These are phyloP conservation scores for Coemansia reversa DNA, from an alignment of 192 early-diverging fungal genomes.

Conservation along the genomic window DNA sequence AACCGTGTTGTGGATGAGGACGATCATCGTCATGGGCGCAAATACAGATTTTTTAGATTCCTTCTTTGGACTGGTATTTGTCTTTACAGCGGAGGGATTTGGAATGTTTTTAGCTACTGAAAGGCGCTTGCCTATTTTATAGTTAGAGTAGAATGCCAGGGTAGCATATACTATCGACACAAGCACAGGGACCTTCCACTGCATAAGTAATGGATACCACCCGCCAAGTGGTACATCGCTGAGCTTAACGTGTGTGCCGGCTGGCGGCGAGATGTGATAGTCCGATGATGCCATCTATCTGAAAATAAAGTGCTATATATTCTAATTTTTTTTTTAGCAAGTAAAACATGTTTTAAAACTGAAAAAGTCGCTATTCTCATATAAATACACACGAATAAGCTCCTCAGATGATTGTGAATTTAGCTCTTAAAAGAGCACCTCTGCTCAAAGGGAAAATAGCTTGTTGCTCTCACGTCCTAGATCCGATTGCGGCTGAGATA, in stretches of 20 bases:
- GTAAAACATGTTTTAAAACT: no score
- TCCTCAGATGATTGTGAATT: not conserved
- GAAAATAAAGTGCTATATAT: not conserved
- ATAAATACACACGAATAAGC: not conserved
- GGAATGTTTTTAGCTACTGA: not conserved
- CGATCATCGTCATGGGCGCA: slow-evolving; percentile 67
- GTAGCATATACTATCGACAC: slow-evolving; percentile 59
- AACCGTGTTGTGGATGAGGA: slow-evolving; percentile 73
- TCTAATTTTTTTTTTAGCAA: no score
- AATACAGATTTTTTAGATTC: slow-evolving; percentile 10
- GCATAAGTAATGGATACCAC: slow-evolving; percentile 69
- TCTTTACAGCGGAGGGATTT: not conserved
- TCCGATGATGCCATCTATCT: not conserved
- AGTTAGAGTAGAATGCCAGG: slow-evolving; percentile 39
- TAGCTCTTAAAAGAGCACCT: not conserved
- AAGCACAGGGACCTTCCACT: slow-evolving; percentile 65
- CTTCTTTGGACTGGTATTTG: not conserved
- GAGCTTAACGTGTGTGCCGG: slow-evolving; percentile 29
- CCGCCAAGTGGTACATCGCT: slow-evolving; percentile 64
- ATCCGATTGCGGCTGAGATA: no score
- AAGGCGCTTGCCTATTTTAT: slow-evolving; percentile 16
- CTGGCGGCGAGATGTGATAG: slow-evolving; percentile 23
- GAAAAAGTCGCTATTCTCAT: no score
- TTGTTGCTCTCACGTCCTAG: no score
- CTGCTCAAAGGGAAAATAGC: not conserved